Evolutionary conservation across 495 filamentous ascomycete genomes (phyloP).

Genomic region (Podospora didyma): DNA sequence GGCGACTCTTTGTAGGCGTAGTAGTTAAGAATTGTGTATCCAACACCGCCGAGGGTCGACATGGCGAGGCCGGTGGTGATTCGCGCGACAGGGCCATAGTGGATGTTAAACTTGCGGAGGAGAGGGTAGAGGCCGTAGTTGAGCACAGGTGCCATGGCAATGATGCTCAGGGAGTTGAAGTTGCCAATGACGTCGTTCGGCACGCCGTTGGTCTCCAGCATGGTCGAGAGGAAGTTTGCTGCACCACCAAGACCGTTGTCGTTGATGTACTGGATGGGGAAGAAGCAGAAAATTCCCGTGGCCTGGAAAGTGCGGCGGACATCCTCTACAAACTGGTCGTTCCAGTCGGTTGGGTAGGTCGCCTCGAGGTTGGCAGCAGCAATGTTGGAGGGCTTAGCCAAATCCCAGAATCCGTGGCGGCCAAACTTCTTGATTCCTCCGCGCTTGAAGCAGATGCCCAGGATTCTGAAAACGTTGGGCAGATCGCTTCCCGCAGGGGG

Average conservation of each 20-base stretch:
- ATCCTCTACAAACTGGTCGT: constrained; percentile 56
- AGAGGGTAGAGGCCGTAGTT: constrained; percentile 63
- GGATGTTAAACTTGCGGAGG: constrained; percentile 59
- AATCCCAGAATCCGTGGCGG: constrained; percentile 58
- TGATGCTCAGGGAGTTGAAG: constrained; percentile 70
- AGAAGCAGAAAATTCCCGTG: constrained; percentile 58
- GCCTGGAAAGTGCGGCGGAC: constrained; percentile 56
- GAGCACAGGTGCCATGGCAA: constrained; percentile 63
- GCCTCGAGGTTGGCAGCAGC: constrained; percentile 39
- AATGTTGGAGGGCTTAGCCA: constrained; percentile 59
- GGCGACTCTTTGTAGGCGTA: constrained; percentile 60
- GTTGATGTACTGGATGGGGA: constrained; percentile 67
- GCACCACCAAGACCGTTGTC: constrained; percentile 47
- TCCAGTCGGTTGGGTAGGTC: constrained; percentile 38
- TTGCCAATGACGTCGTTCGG: constrained; percentile 77
- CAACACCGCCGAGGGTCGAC: constrained; percentile 59
- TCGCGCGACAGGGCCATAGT: constrained; percentile 68
- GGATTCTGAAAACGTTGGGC: constrained; percentile 50
- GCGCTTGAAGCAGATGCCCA: constrained; percentile 48
- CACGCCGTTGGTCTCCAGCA: constrained; percentile 61
- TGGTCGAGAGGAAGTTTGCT: constrained; percentile 52
- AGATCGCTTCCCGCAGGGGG: constrained; percentile 53
- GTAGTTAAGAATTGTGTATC: constrained; percentile 67
- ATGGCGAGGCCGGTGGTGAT: constrained; percentile 69
- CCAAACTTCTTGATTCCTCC: constrained; percentile 54